Evolutionary conservation across 352 stramenopile genomes (phyloP), one percentile per base, ranked within the genome.

Genomic region (Pythium monospermum): DNA sequence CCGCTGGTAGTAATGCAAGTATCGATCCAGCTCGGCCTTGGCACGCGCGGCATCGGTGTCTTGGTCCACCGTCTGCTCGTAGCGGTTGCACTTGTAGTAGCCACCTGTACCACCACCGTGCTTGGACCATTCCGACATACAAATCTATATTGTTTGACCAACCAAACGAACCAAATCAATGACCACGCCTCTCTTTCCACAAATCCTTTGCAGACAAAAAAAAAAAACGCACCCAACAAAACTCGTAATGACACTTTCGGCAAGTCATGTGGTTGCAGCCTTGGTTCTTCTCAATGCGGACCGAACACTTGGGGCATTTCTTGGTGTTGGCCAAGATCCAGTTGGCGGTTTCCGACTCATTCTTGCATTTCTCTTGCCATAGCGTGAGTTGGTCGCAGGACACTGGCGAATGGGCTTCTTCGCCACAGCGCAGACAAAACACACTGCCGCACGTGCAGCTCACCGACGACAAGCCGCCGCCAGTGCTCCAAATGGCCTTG

Each of bases 71-170:
- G 60, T 58, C 36, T 85, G 66, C 44, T 98, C 91, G 58, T 97
- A 99, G 33, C 95, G 96, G 73, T 99, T 99, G 75, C 97, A 99
- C 72, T 99, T 98, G 77, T 99, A 99, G 77, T 98, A 99, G 12
- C 96, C 96, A 28, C 97, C 96, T 6, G 94, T 99, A 36, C 90
- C 95, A 2, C 95, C 91, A 10, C 95, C 96, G 60, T 99, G 96
- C 39, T 98, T 93, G n/a, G 71, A 64, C 96, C 96, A 99, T 39
- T 88, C 70, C 42, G 96, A 91, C 85, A 98, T 97, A 69, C 95
- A 99, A 53, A 91, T 94, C 76, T 77, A 54, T 8, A 18, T 12
- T 8, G 8, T 15, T 49, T 23, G 26, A 25, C 4, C 18, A 44
- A n/a, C 19, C 8, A 28, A 28, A n/a, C 23, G 15, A 45, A 33